Evolutionary conservation across 371 early-diverging fungal genomes (phyloP).

Genomic region (Parasitella parasitica): DNA sequence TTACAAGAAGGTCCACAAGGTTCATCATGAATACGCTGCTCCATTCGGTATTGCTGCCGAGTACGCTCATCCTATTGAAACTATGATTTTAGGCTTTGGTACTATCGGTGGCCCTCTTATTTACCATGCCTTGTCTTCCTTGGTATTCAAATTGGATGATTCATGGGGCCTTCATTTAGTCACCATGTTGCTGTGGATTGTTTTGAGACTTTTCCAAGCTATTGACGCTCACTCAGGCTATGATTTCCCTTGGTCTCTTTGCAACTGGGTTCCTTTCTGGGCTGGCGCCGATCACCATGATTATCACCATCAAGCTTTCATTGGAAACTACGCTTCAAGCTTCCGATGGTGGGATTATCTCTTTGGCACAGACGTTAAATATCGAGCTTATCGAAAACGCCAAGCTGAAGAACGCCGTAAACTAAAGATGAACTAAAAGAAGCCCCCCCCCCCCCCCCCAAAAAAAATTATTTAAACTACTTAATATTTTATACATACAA

Average conservation of each 20-base stretch:
- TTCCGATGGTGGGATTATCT: conserved; percentile 87
- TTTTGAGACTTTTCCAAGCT: conserved; percentile 77
- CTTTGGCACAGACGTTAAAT: conserved; percentile 81
- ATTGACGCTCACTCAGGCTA: conserved; percentile 96
- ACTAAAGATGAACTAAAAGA: conserved; percentile 9
- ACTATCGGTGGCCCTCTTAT: conserved; percentile 76
- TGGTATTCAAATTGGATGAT: conserved; percentile 19
- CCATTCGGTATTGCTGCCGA: conserved; percentile 91
- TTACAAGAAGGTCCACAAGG: conserved; percentile 91
- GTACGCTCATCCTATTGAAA: conserved; percentile 86
- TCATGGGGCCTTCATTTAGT: conserved; percentile 76
- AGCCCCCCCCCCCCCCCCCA: not conserved
- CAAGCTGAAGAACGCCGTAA: conserved; percentile 35
- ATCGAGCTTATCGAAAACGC: conserved; percentile 62
- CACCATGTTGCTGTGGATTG: conserved; percentile 82
- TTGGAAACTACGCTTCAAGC: conserved; percentile 77
- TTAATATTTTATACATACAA: not conserved
- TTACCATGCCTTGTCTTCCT: conserved; percentile 26
- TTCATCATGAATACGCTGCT: conserved; percentile 92
- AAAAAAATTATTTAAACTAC: not conserved
- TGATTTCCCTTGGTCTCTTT: conserved; percentile 92
- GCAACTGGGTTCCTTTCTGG: conserved; percentile 79
- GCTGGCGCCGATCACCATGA: conserved; percentile 87
- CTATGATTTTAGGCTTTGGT: conserved; percentile 75
- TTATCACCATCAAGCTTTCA: conserved; percentile 81